These are phyloP conservation scores for Suillus subluteus DNA, from an alignment of 768 basidiomycete species.

Conservation along the genomic window DNA sequence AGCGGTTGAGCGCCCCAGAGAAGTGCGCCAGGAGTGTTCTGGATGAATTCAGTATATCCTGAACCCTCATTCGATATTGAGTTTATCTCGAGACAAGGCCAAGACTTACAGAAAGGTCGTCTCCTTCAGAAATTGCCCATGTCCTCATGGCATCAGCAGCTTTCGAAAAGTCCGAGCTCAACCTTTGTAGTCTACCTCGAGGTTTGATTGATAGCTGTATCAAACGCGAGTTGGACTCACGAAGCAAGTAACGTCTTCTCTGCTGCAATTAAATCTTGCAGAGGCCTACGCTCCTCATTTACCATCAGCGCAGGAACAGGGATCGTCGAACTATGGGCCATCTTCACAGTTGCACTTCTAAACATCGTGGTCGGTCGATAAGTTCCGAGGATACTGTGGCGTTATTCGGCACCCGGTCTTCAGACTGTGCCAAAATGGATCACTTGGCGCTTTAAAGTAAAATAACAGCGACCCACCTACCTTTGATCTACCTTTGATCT, in stretches of 20 bases:
- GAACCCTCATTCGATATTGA: neutral
- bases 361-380: conserved; percentile 54
- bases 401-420: neutral
- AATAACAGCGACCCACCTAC: neutral
- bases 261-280: conserved; percentile 88
- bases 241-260: conserved; percentile 82
- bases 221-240: conserved; percentile 44
- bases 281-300: conserved; percentile 76
- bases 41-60: conserved; percentile 80
- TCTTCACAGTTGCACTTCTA: conserved; percentile 74
- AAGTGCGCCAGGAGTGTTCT: conserved; percentile 69
- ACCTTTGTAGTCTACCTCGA: conserved; percentile 56
- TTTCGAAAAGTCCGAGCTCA: conserved; percentile 67
- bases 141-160: conserved; percentile 70
- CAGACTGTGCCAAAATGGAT: conserved; percentile 1
- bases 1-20: conserved; percentile 65
- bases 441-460: neutral
- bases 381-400: neutral
- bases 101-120: conserved; percentile 71
- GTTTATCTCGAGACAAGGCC: conserved; percentile 7
- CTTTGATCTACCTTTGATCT: neutral
- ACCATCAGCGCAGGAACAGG: conserved; percentile 56
- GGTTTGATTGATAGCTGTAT: neutral
- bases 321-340: conserved; percentile 88
- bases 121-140: conserved; percentile 83